Evolutionary conservation across 75 land plant species (phyloP), one percentile per base, ranked within the genome.

Genomic region (Isoetes taiwanensis): DNA sequence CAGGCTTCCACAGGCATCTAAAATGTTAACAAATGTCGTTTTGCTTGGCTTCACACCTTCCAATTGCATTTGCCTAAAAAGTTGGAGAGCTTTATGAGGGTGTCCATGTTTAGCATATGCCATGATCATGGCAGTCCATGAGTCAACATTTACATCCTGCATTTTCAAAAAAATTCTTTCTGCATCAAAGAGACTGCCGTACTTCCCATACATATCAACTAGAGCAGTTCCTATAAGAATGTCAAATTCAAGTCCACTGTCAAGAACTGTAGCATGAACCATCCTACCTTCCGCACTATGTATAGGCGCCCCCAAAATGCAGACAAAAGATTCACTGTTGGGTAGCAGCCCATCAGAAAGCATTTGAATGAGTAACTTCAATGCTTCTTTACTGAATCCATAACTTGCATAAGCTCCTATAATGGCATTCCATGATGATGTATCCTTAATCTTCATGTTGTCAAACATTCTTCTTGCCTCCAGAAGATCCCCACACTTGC

Each of bases 121-220:
- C 4, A 54, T 23, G 16, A 80, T 46, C 30, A 80, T 59, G 5
- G 74, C 77, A 53, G 73, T 71, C 77, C 80, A 78, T 25, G 70
- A 57, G 41, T 57, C 74, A 1, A 72, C 43, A 50, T 70, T 66
- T 34, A 6, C 50, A 32, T 59, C 71, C 3, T 52, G 55, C 71
- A 70, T 70, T 33, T 34, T 19, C 29, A 65, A 43, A 32, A 80
- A 80, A 17, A 70, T 20, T 11, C 39, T 26, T 2, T 34, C 37
- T 11, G 80, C 77, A 11, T 73, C 71, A n/a, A 70, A 68, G n/a
- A 80, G 56, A 21, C 8, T n/a, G 10, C 76, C 71, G 40, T 29
- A 2, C 30, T 55, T 52, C 23, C 32, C 55, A 42, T 72, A 72
- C 29, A 65, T 50, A 54, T 43, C 28, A 17, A 72, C 42, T 31